A percentile compares a stretch with the other conserved stretches of the same genome.
phyloP scores from a whole-genome alignment of 2,329 filamentous ascomycete species.

The Dryadomyces sulphureus region DNA sequence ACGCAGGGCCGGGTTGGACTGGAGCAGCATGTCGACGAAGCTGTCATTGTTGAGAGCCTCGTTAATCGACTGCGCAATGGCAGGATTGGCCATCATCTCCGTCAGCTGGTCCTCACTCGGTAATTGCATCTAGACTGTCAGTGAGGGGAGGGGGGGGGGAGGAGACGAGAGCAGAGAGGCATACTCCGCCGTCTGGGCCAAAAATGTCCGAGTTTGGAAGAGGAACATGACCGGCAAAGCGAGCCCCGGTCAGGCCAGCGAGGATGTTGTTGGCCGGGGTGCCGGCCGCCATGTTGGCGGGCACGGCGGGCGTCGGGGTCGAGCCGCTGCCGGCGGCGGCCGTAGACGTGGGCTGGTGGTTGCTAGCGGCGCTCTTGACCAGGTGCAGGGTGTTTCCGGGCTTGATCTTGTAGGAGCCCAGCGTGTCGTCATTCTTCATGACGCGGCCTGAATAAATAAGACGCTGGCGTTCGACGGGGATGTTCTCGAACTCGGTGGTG shows the following conservation, averaged over 20 bases:
- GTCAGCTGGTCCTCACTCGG: slow-evolving; percentile 71
- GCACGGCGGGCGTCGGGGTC: slow-evolving; percentile 44
- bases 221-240: slow-evolving; percentile 84
- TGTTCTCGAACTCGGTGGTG: slow-evolving; percentile 66
- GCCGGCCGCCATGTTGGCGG: slow-evolving; percentile 66
- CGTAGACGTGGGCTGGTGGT: slow-evolving; percentile 31
- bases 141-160: background rate
- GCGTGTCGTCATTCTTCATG: slow-evolving; percentile 82
- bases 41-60: slow-evolving; percentile 92
- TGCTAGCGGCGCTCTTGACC: slow-evolving; percentile 91
- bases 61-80: slow-evolving; percentile 76
- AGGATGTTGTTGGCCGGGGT: slow-evolving; percentile 71
- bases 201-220: slow-evolving; percentile 81
- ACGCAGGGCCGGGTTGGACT: slow-evolving; percentile 72
- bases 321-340: slow-evolving; percentile 10
- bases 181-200: slow-evolving; percentile 83
- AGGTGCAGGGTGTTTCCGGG: slow-evolving; percentile 89
- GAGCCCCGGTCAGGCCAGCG: slow-evolving; percentile 77
- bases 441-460: slow-evolving; percentile 96
- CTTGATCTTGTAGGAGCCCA: slow-evolving; percentile 87
- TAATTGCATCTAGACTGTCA: slow-evolving; percentile 63
- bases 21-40: slow-evolving; percentile 88
- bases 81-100: slow-evolving; percentile 76
- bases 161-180: slow-evolving; percentile 21
- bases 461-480: slow-evolving; percentile 76